Evolutionary conservation across 345 rosid genomes (phyloP), one percentile per base, ranked within the genome.

Genomic region (Euphorbia peplus): DNA sequence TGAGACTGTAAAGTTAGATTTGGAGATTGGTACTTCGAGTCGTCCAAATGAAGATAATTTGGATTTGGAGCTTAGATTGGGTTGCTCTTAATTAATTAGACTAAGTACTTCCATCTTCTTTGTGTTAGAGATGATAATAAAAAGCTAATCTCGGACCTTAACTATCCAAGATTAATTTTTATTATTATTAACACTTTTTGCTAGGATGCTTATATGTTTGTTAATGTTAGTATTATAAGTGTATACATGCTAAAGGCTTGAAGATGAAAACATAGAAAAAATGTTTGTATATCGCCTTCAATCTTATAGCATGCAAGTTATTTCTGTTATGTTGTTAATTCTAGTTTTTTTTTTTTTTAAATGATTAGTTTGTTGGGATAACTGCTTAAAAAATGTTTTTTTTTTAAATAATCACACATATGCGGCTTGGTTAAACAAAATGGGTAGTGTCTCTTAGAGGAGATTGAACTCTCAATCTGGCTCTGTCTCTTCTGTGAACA

Each of bases 41-140:
- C 81, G 82, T n/a, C 66, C 88, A 50, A 79, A 80, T 53, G 78
- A 90, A 58, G 91, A 86, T n/a, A n/a, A n/a, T 75, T 73, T 93
- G 72, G 98, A 93, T 76, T 90, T 93, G 74, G 97, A 93, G 70
- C 98, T 93, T 82, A 90, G 98, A 59, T 82, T 93, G 74, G 98
- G 98, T 8, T 84, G 79, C 65, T 76, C 89, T 51, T 83, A 83
- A 57, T 35, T 16, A 48, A 72, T 18, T 25, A 46, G 22, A 53
- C 26, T 52, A 14, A 39, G 41, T 41, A 53, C 53, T 50, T 28
- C 32, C 8, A 35, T 35, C 8, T n/a, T n/a, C n/a, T n/a, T n/a
- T n/a, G n/a, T n/a, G n/a, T n/a, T n/a, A n/a, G n/a, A n/a, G n/a
- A n/a, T n/a, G n/a, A n/a, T n/a, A n/a, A n/a, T n/a, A n/a, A n/a